Conservation (phyloP, 768 basidiomycete genomes). For the Leccinum variicolor region DNA sequence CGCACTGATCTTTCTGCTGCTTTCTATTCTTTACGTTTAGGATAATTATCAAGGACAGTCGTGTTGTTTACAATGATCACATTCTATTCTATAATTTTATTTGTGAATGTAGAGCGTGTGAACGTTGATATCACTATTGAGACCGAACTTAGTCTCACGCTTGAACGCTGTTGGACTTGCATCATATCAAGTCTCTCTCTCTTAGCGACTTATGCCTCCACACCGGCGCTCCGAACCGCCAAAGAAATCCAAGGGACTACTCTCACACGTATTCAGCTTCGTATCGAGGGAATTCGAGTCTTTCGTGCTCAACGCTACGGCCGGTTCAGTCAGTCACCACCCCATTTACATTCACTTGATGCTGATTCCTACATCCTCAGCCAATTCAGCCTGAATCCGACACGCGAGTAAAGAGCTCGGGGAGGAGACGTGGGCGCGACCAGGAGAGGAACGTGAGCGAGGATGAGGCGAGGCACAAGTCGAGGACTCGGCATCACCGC, state of each 20-base stretch:
- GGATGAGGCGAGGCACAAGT: conserved; percentile 8
- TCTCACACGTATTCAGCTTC: conserved; percentile 66
- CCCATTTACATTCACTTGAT: not conserved
- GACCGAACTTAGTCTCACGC: conserved; percentile 18
- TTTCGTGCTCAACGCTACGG: conserved; percentile 67
- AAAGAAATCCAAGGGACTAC: conserved; percentile 35
- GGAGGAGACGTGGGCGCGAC: conserved; percentile 7
- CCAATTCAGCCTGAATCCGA: conserved; percentile 11
- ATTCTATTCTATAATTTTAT: conserved; percentile 7
- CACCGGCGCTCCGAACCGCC: conserved; percentile 4
- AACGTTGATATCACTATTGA: conserved; percentile 7
- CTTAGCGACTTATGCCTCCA: conserved; percentile 11
- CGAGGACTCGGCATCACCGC: conserved; percentile 4
- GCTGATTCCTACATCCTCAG: conserved; percentile 14
- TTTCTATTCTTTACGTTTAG: conserved; percentile 3
- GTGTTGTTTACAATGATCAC: conserved; percentile 8
- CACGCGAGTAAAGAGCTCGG: conserved; percentile 6
- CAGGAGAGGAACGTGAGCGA: conserved; percentile 13
- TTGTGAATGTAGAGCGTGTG: not conserved
- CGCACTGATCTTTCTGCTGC: conserved; percentile 5
- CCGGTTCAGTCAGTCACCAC: conserved; percentile 15
- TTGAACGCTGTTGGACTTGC: conserved; percentile 3
- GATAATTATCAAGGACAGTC: conserved; percentile 12
- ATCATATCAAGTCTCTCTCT: not conserved
- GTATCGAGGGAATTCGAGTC: conserved; percentile 69